A percentile compares a stretch with the other conserved stretches of the same genome.
Conservation (phyloP, 2,329 filamentous ascomycete genomes). For the Aspergillus sp. region DNA sequence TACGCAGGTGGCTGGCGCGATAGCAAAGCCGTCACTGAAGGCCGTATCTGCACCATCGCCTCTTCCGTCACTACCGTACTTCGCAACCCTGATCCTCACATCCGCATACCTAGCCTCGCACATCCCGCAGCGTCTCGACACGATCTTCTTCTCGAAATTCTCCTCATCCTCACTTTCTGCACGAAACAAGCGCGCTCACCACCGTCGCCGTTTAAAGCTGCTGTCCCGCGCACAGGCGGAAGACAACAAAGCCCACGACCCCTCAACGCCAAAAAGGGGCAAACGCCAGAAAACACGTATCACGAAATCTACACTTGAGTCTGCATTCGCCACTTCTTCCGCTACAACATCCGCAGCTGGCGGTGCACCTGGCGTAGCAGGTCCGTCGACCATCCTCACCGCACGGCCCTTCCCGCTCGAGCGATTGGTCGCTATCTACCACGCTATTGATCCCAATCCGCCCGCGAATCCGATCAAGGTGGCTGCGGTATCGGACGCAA, state of each 20-base stretch:
- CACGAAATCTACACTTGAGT: slow-evolving; percentile 35
- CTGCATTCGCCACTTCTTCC: slow-evolving; percentile 33
- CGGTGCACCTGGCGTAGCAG: slow-evolving; percentile 25
- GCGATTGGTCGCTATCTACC: slow-evolving; percentile 42
- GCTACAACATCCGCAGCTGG: slow-evolving; percentile 28
- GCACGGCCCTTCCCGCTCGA: slow-evolving; percentile 41
- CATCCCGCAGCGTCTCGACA: slow-evolving; percentile 41
- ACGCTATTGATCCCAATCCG: slow-evolving; percentile 42
- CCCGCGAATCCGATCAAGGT: slow-evolving; percentile 33
- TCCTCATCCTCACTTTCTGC: slow-evolving; percentile 38
- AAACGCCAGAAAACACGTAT: slow-evolving; percentile 34
- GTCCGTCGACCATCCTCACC: slow-evolving; percentile 34
- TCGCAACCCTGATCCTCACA: slow-evolving; percentile 41
- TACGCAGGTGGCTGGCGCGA: slow-evolving; percentile 5
- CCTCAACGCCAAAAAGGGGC: slow-evolving; percentile 25
- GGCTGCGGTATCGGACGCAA: slow-evolving; percentile 34
- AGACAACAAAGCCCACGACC: slow-evolving; percentile 23
- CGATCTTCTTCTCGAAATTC: slow-evolving; percentile 45
- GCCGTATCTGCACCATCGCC: slow-evolving; percentile 22
- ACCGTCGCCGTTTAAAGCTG: slow-evolving; percentile 35
- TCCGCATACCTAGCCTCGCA: slow-evolving; percentile 44
- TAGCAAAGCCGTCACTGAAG: slow-evolving; percentile 14
- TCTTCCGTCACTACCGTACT: slow-evolving; percentile 37
- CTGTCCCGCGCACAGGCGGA: slow-evolving; percentile 33
- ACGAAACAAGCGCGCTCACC: slow-evolving; percentile 39